These are phyloP conservation scores for Juglanconis juglandina DNA, from an alignment of 2,329 filamentous ascomycete species.

Conservation along the genomic window DNA sequence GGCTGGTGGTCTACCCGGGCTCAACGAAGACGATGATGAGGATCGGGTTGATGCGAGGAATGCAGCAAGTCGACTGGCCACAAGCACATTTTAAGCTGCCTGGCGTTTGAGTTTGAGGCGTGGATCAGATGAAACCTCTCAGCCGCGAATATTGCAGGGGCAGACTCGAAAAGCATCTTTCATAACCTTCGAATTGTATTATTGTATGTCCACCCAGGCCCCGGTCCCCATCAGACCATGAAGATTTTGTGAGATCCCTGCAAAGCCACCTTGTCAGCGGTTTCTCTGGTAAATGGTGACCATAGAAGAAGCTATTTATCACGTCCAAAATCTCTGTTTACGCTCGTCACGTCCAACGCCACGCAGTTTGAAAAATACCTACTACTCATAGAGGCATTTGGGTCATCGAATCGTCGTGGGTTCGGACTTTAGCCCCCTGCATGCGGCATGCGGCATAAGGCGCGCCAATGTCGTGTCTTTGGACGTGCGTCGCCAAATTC, in stretches of 20 bases:
- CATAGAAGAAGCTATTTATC: background rate
- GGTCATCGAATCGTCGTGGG: background rate
- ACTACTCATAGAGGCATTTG: too few species aligned
- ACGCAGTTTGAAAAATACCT: too few species aligned
- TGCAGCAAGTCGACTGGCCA: slow-evolving; percentile 87
- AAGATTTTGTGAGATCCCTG: background rate
- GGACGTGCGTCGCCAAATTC: background rate
- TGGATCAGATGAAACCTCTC: background rate
- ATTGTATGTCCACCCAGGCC: slow-evolving; percentile 16
- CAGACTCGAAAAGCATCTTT: slow-evolving; percentile 7
- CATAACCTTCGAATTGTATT: slow-evolving; percentile 14
- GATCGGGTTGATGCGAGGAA: slow-evolving; percentile 94
- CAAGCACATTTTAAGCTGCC: slow-evolving; percentile 77
- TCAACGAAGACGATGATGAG: slow-evolving; percentile 81
- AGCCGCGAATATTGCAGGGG: background rate
- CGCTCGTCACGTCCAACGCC: too few species aligned
- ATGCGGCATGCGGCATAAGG: background rate
- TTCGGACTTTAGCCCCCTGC: background rate
- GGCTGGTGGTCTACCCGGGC: slow-evolving; percentile 48
- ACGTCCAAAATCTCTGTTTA: background rate
- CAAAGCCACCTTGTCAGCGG: background rate
- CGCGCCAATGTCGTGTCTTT: background rate
- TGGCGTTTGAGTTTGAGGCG: background rate
- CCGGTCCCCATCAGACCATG: background rate
- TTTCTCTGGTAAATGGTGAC: background rate